These are phyloP conservation scores for Torulaspora microellipsoides DNA, from an alignment of 805 yeast species.

Conservation along the genomic window DNA sequence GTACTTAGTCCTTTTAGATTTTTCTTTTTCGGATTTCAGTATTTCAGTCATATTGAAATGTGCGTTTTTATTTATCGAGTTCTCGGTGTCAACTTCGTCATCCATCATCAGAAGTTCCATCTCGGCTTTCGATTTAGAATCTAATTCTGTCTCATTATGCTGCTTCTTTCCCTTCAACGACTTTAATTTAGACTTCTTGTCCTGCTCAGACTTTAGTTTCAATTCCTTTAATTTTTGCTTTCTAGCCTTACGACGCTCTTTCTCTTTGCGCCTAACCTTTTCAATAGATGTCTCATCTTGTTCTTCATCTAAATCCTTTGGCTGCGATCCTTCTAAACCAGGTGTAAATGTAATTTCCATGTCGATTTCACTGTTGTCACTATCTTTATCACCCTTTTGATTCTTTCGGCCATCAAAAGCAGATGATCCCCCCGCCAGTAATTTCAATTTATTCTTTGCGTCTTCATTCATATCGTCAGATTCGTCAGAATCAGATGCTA, in stretches of 20 bases:
- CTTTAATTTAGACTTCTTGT: conserved; percentile 42
- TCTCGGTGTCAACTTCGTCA: conserved; percentile 42
- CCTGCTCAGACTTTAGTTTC: conserved; percentile 48
- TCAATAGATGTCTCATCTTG: conserved; percentile 72
- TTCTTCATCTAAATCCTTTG: conserved; percentile 33
- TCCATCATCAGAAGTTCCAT: conserved; percentile 70
- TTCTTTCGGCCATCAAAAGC: conserved; percentile 30
- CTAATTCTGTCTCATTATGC: conserved; percentile 23
- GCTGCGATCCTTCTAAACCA: conserved; percentile 52
- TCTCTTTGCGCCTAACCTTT: conserved; percentile 78
- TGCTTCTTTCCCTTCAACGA: conserved; percentile 27
- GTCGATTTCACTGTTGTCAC: conserved; percentile 65
- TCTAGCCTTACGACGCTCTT: conserved; percentile 85
- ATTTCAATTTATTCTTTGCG: conserved; percentile 56
- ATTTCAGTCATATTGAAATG: conserved; percentile 81
- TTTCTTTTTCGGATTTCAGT: conserved; percentile 65
- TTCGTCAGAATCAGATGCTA: conserved; percentile 72
- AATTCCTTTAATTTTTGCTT: conserved; percentile 67
- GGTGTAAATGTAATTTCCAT: conserved; percentile 97
- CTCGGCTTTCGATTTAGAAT: conserved; percentile 53
- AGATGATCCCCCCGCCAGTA: conserved; percentile 44
- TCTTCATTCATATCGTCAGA: conserved; percentile 39
- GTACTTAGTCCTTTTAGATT: conserved; percentile 44
- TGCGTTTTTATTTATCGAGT: conserved; percentile 38
- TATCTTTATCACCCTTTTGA: conserved; percentile 28